Conservation (phyloP, 2,329 filamentous ascomycete species). For the Clonostachys sp. region DNA sequence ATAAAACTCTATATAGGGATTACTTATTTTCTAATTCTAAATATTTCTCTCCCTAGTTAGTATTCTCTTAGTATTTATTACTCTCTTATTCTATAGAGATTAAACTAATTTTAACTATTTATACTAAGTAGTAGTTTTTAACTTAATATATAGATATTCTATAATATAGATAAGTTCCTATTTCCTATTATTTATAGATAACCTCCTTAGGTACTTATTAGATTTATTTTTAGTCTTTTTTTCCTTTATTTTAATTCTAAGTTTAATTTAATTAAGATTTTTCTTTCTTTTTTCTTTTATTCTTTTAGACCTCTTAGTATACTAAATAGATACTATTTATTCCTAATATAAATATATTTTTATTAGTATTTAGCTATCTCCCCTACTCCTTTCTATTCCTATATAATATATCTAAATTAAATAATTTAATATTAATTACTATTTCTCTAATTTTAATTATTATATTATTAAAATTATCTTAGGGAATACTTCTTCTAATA, state of each 20-base stretch:
- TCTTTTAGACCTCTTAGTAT: too few species aligned
- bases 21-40: too few species aligned
- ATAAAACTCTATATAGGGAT: neutral
- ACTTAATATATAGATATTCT: neutral
- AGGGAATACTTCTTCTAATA: neutral
- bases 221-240: neutral
- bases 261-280: neutral
- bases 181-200: neutral
- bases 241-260: neutral
- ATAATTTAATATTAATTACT: neutral
- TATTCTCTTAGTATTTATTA: neutral
- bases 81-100: neutral
- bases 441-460: neutral
- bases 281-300: too few species aligned
- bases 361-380: neutral
- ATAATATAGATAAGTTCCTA: neutral
- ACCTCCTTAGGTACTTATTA: neutral
- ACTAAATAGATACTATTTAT: neutral
- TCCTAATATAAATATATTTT: neutral
- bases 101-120: neutral
- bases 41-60: neutral
- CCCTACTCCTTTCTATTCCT: neutral
- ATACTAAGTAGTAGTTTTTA: neutral
- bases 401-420: neutral
- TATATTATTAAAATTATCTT: neutral